Evolutionary conservation across 257 asterid species (phyloP).

Genomic region (Salvia miltiorrhiza): DNA sequence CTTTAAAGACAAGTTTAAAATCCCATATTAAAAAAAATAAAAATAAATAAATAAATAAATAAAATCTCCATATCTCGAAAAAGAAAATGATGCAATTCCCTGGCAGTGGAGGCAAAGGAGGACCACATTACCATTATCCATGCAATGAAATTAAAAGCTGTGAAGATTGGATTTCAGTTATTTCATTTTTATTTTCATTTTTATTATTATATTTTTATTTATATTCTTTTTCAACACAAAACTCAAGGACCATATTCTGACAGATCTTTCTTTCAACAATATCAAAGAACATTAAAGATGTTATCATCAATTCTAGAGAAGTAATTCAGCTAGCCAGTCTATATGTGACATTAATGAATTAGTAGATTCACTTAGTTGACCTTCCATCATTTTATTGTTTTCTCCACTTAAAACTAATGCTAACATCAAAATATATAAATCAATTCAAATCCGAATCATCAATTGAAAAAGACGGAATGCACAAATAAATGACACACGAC

Average conservation of each 20-base stretch:
- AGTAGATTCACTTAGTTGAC: neutral
- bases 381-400: neutral
- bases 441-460: too few species aligned
- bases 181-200: neutral
- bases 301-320: conserved; percentile 1
- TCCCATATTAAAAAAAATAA: too few species aligned
- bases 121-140: conserved; percentile 32
- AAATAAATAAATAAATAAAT: neutral
- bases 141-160: conserved; percentile 23
- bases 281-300: conserved; percentile 5
- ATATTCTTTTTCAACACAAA: conserved; percentile 1
- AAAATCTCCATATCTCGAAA: neutral
- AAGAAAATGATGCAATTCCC: neutral
- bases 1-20: neutral
- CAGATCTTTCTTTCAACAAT: conserved; percentile 25
- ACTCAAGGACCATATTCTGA: conserved; percentile 33
- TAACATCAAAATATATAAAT: too few species aligned
- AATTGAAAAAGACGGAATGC: too few species aligned
- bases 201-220: neutral
- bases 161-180: conserved; percentile 17
- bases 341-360: neutral
- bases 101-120: conserved; percentile 22
- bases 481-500: too few species aligned
- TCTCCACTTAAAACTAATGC: neutral
- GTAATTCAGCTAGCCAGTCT: neutral